Evolutionary conservation across 75 land plant genomes (phyloP), one percentile per base, ranked within the genome.

Genomic region (Sequoiadendron giganteum): DNA sequence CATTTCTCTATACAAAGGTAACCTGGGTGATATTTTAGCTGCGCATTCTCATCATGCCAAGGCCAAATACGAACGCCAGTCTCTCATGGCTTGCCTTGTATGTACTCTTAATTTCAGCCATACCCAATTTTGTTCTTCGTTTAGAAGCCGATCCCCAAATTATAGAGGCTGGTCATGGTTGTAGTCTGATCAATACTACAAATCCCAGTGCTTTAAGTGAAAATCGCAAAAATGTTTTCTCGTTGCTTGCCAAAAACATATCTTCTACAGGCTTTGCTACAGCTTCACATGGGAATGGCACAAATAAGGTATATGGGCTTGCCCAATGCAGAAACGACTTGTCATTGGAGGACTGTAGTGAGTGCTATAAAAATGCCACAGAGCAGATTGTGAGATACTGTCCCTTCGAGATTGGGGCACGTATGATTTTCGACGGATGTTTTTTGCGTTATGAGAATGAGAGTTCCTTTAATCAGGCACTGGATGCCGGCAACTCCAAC

Each of bases 401-500:
- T 25, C 30, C 38, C 3, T 19, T 7, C 2, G 32, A 42, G 0
- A 25, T 1, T 25, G 91, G 93, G 7, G 93, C 88, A 14, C 75
- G 58, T 48, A 70, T 90, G 4, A 84, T 76, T 34, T 68, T 85
- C 5, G 91, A 90, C 85, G 93, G 91, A 14, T 92, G 93, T 10
- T 92, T 90, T 28, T 89, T 89, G 43, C 72, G 93, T 16, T 92
- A 88, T 19, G 93, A 88, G 70, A 92, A 90, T 36, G 52, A 34
- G 38, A 90, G 87, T 1, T 92, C 90, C 85, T 90, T 88, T 75
- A 28, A 80, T 77, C 39, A 89, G 83, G 82, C 45, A 1, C 21
- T 56, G 56, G 89, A 79, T 85, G 14, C 0, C 4, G 18, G 55
- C 30, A 32, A 52, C n/a, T 43, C 13, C 21, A 87, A 0, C 3